Percentiles rank a stretch among this genome's conserved stretches.
Conservation (phyloP, 2,329 filamentous ascomycete genomes). For the Ceratocystis destructans region DNA sequence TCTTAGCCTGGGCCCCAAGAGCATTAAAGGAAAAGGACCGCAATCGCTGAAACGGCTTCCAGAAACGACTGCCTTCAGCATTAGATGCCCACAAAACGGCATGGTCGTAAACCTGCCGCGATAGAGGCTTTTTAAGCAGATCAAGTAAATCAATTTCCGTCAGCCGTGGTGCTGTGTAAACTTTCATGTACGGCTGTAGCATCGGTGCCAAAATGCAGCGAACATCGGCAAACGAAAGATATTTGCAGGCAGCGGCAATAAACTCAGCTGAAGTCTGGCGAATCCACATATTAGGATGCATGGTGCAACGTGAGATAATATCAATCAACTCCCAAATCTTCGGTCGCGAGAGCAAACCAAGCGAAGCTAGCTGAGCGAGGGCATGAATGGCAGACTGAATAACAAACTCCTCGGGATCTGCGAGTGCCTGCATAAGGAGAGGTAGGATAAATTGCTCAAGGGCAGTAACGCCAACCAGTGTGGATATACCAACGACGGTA, state of each 20-base stretch:
- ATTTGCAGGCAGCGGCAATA: slow-evolving; percentile 60
- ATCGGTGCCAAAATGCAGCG: slow-evolving; percentile 73
- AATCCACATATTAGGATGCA: slow-evolving; percentile 94
- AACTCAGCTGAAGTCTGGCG: slow-evolving; percentile 80
- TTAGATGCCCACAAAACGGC: slow-evolving; percentile 75
- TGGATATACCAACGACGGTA: slow-evolving; percentile 80
- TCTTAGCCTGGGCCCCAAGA: slow-evolving; percentile 41
- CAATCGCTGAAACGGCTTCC: slow-evolving; percentile 61
- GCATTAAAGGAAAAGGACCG: slow-evolving; percentile 43
- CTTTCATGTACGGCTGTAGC: slow-evolving; percentile 68
- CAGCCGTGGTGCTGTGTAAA: slow-evolving; percentile 50
- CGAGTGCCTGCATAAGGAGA: slow-evolving; percentile 86
- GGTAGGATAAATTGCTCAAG: slow-evolving; percentile 92
- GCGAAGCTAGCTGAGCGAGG: slow-evolving; percentile 70
- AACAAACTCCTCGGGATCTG: slow-evolving; percentile 86
- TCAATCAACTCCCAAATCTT: slow-evolving; percentile 82
- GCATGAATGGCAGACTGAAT: slow-evolving; percentile 83
- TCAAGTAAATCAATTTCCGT: slow-evolving; percentile 65
- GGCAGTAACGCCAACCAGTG: slow-evolving; percentile 76
- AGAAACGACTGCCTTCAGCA: slow-evolving; percentile 70
- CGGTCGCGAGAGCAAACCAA: slow-evolving; percentile 73
- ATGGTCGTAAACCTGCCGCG: slow-evolving; percentile 70
- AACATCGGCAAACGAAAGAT: slow-evolving; percentile 64
- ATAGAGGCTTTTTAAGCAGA: slow-evolving; percentile 66
- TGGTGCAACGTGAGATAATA: slow-evolving; percentile 67